Base-by-base conservation (phyloP, 345 rosid species). In the Arabidopsis suecica region DNA sequence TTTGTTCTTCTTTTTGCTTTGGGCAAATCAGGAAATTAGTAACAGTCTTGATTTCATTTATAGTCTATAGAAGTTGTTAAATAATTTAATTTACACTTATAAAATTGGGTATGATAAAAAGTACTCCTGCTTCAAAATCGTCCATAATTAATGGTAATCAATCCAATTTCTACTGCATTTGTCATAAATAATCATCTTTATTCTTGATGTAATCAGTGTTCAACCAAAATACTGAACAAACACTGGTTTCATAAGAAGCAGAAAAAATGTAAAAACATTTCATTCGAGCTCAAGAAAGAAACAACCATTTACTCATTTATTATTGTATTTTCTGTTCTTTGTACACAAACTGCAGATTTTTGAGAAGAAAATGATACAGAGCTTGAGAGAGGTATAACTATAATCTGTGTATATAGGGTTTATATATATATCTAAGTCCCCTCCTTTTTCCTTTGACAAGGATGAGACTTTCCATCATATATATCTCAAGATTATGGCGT, bases 371-470 rank as follows among this genome's bases (percentile, higher is more conserved):
- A 68, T 32, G 62, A 60, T 60, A 75, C 61, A 75, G 4, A 41
- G 48, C 1, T 72, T 33, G 42, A 18, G 69, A 2, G 49, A 48
- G 48, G 68, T 71, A 37, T 47, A 36, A 13, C 23, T 48, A 49
- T 48, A 36, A 14, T 36, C 48, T 37, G 1, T n/a, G 13, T 54
- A 20, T n/a, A 11, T 56, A 0, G 32, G 38, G 30, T 33, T 10
- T 61, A 2, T 42, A 59, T 42, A 59, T 65, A 14, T 53, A 69
- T 68, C 30, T 1, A 61, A 60, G 69, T 53, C 64, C 74, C 33
- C 51, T 23, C 47, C 61, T 63, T 50, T 23, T 53, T 62, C 69
- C 64, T 69, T 76, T 61, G 58, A 54, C 70, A 54, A 69, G 65
- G 9, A 69, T 0, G 58, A 36, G 79, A 54, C 70, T 58, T 61